Base-by-base conservation (phyloP, 768 basidiomycete species). In the Russula emetica region DNA sequence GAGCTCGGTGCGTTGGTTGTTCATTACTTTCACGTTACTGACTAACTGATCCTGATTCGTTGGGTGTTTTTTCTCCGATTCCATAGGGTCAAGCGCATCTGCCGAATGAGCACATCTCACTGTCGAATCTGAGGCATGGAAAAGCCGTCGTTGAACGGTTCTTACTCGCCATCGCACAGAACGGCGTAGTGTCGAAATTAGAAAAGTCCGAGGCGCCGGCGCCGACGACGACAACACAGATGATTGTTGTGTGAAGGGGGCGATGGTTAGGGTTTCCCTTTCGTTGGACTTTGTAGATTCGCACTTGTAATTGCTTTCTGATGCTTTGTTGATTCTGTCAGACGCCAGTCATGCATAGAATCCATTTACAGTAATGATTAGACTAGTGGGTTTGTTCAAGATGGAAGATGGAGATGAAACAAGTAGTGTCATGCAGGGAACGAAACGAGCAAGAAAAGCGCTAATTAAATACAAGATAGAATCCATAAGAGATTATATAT, bases 71-170 rank as follows among this genome's bases (percentile, higher is more conserved):
- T 14, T 24, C 47, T 9, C 47, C 10, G 36, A 22, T 49, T 13
- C 5, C 2, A 24, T 68, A 89, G 92, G 94, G 90, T 72, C 91
- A 88, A 79, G 94, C 93, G 0, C 97, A 98, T 79, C 75, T 99
- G 26, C 87, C 94, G 3, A 91, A 99, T 72, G 97, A 99, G 73
- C 82, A 93, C 4, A 94, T 98, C 58, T 87, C 94, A 3, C 75
- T 97, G 1, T 75, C 83, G 24, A 98, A 98, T 70, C 79, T 98
- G 26, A 80, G 82, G 22, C 83, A 85, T 44, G 92, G 92, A 0
- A 90, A 90, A 67, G 78, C 83, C 1, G 91, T 92, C 45, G 71
- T 92, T 34, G 87, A 92, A 69, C 83, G 86, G 18, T 94, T 93
- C 73, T 73, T 91, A 58, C 70, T 78, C 1, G 83, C 82, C 28